Base-by-base conservation (phyloP, 2,329 filamentous ascomycete genomes). In the Chaetomiaceae sp. region DNA sequence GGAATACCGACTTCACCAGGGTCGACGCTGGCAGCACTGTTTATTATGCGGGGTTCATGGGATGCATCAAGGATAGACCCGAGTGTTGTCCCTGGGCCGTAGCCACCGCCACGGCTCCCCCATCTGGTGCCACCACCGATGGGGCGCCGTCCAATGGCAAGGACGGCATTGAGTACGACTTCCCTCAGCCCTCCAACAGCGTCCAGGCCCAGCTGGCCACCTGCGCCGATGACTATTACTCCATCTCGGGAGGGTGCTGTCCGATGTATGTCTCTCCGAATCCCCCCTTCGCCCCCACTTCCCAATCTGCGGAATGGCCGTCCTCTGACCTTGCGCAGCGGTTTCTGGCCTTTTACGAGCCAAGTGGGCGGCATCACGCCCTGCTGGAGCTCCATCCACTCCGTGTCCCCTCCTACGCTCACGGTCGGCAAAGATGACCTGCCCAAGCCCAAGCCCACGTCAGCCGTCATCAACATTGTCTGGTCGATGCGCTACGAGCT, bases 31-130 rank as follows among this genome's bases (percentile, higher is more conserved):
- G 50, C 14, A 54, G 30, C 46, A 60, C 60, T 10, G 54, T 58
- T 7, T 58, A 53, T 48, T 60, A 54, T 44, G 59, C 56, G 12
- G 57, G 55, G 3, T 56, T 55, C 34, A 41, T 57, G 7, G 60
- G 60, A 30, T 62, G 59, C 32, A 55, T 51, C 43, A 51, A 45
- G 17, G 51, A 60, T 47, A 38, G 53, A 14, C 60, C 58, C 5
- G 53, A 60, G 30, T 61, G 60, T 38, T 61, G 60, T 10, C 60
- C 59, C 5, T 62, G 55, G 55, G 48, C 52, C 10, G 57, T 56
- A 1, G 50, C 50, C 18, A 52, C 52, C 2, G 42, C 38, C 1
- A 47, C 49, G 17, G 35, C 29, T 32, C 15, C 29, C 12, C 15
- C 29, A n/a, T 6, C 29, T 32, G 14, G 29, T 30, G 27, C 27